Evolutionary conservation across 306 rosid species (phyloP), one percentile per base, ranked within the genome.

Genomic region (Corylus heterophylla): DNA sequence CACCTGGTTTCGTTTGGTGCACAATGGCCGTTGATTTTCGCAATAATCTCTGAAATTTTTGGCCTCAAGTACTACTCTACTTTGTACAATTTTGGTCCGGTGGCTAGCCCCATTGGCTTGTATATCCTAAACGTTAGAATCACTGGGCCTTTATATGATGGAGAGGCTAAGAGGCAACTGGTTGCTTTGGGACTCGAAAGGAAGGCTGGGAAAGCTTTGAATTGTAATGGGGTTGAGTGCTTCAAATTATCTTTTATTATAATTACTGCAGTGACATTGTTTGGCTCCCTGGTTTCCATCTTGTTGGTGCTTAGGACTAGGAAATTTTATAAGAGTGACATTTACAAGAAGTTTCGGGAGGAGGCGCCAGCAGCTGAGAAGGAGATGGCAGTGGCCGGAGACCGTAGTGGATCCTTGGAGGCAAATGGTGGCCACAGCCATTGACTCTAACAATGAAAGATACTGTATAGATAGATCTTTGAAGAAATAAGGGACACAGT

Each of bases 1-100:
- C 0, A 92, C 88, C 11, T 97, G 98, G 8, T 92, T 92, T 20
- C 92, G 63, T 94, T 89, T 51, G 98, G 98, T 0, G 98, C 98
- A 7, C 94, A 90, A 1, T 92, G 97, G 97, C 97, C 97, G 1
- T 49, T 94, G 13, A 83, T 94, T 7, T 92, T 94, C n/a, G 89
- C 97, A 54, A 92, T 90, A 13, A 87, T 94, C 3, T 94, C 98
- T 1, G 98, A 94, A 76, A 71, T 92, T 0, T 94, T 94, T 69
- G 98, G 97, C 0, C 80, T 94, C 1, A 92, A 92, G 56, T 94
- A 94, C 64, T 94, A 92, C 54, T 79, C 98, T 0, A 94, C 98
- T n/a, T 50, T 92, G 62, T 90, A 88, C 81, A 94, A 90, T 77
- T 89, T 92, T 22, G 98, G 97, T 0, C 84, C 94, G 0, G 85